A percentile compares a stretch with the other conserved stretches of the same genome.
Evolutionary conservation across 345 rosid species (phyloP).

Genomic region (Pistacia atlantica): DNA sequence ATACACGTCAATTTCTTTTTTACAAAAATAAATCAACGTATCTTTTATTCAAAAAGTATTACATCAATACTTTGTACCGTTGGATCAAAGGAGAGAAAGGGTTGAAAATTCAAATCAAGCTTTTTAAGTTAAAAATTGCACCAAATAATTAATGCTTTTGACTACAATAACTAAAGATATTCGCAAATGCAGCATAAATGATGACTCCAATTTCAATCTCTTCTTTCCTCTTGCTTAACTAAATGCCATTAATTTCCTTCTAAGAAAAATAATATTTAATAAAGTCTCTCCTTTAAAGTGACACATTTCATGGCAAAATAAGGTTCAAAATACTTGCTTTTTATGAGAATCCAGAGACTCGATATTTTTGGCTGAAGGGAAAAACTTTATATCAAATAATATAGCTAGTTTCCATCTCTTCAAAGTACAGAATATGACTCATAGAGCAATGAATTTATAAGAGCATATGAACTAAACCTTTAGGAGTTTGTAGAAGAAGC

Average conservation of each 20-base stretch:
- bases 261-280: background rate
- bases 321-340: background rate
- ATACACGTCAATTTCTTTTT: too few relatives aligned
- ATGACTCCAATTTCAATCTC: background rate
- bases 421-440: background rate
- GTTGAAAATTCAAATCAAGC: too few relatives aligned
- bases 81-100: too few relatives aligned
- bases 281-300: background rate
- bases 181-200: too few relatives aligned
- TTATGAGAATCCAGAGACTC: background rate
- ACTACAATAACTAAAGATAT: background rate
- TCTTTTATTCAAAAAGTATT: too few relatives aligned
- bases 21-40: too few relatives aligned
- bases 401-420: background rate
- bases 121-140: too few relatives aligned
- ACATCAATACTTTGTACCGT: too few relatives aligned
- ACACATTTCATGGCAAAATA: background rate
- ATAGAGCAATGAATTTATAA: background rate
- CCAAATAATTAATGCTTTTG: too few relatives aligned
- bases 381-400: background rate
- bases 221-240: background rate
- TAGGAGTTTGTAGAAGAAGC: background rate
- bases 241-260: background rate
- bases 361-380: background rate
- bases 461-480: background rate